Conservation (phyloP, 208 protist genomes). For the Trichomonas tenax region DNA sequence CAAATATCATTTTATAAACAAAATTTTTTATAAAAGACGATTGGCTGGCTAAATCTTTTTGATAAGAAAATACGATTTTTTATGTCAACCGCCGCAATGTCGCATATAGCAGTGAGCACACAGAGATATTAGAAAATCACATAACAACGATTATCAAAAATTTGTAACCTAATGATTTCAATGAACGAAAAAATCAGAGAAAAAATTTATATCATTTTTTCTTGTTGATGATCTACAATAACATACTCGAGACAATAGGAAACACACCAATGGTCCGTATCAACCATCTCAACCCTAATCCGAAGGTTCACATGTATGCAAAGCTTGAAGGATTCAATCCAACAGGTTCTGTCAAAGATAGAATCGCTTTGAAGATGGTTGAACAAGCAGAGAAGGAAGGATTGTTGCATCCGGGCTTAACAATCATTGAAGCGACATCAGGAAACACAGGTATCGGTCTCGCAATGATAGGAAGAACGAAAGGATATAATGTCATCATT, state of each 20-base stretch:
- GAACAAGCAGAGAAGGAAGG: slow-evolving; percentile 69
- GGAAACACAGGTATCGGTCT: slow-evolving; percentile 62
- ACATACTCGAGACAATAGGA: neutral
- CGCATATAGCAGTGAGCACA: too few relatives aligned
- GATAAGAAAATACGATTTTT: too few relatives aligned
- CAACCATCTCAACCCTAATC: neutral
- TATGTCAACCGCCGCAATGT: too few relatives aligned
- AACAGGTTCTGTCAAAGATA: slow-evolving; percentile 82
- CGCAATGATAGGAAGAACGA: slow-evolving; percentile 68
- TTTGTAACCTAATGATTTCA: too few relatives aligned
- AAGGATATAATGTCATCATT: slow-evolving; percentile 82
- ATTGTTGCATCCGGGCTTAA: slow-evolving; percentile 64
- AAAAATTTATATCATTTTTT: too few relatives aligned
- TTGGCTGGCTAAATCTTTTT: too few relatives aligned
- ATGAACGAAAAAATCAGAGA: too few relatives aligned
- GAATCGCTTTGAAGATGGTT: slow-evolving; percentile 82
- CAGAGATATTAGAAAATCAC: too few relatives aligned
- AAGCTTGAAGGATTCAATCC: slow-evolving; percentile 59
- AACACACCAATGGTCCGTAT: neutral
- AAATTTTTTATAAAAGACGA: too few relatives aligned
- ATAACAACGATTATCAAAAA: too few relatives aligned
- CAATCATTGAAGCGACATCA: slow-evolving; percentile 84
- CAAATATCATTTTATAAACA: too few relatives aligned
- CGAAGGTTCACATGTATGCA: slow-evolving; percentile 15
- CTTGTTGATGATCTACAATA: neutral